Evolutionary conservation across 2,329 filamentous ascomycete genomes (phyloP), one percentile per base, ranked within the genome.

Genomic region (Aureobasidium sp.): DNA sequence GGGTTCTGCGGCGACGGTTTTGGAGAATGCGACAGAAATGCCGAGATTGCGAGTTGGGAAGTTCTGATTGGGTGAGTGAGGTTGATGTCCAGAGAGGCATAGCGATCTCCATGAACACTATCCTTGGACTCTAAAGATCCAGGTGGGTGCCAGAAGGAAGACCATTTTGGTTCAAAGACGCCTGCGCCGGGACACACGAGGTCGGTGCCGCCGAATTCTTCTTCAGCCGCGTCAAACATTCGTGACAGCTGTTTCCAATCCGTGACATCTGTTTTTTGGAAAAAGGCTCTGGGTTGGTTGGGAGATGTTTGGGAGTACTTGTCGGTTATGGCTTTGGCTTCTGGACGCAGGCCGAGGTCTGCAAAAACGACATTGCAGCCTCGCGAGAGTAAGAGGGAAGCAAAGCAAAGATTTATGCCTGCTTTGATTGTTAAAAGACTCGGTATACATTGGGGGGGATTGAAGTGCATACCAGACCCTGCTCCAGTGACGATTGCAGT

Each of bases 391-490:
- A 81, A 75, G 1, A 79, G 69, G 20, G 71, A 67, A 14, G 79
- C 75, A 66, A 81, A 81, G 65, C 67, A 73, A 65, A 74, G 73
- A 66, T 78, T 79, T 66, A 81, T 81, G 17, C 79, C 79, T 80
- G 9, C 12, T 29, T 29, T 12, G 14, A 4, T 1, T 20, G 64
- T 45, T 55, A 62, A 42, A 34, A 62, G 20, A 27, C 15, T 15
- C 41, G 20, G 9, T 49, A 12, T 53, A 51, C 53, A 36, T 49
- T 39, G 41, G 29, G 22, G 12, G 49, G 22, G 20, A 29, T 1
- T 25, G 25, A 20, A 2, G 7, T 34, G 53, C 67, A 37, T 64
- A 75, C 74, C 74, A 48, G 73, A 75, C 12, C 78, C 78, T 57
- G 77, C 78, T 39, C 79, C 79, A 6, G 79, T 80, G 5, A 81